Evolutionary conservation across 2,329 filamentous ascomycete genomes (phyloP), one percentile per base, ranked within the genome.

Genomic region (Trichoderma asperellum): DNA sequence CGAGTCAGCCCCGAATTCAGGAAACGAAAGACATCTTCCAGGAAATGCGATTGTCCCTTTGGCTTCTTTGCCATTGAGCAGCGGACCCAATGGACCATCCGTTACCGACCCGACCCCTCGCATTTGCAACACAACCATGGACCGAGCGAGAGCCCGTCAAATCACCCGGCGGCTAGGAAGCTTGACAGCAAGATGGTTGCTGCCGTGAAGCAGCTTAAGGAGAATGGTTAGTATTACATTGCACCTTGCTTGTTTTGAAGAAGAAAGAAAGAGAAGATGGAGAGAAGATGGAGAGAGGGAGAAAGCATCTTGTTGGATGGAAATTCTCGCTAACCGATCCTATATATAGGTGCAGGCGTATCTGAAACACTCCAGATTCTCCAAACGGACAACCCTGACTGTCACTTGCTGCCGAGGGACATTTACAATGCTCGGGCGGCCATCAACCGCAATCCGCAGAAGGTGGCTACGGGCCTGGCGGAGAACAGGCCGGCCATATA

Each of bases 31-130:
- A 91, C 88, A 0, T 89, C 88, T 10, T 90, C 88, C n/a, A 83
- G 88, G 57, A 91, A 91, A 74, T 90, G 88, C 74, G 88, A 90
- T 73, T 91, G 88, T 72, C 87, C 87, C 35, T 91, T 91, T 76
- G 88, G 88, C n/a, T 90, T 91, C 77, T 91, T 90, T 72, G 88
- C 88, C 68, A 88, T 91, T 49, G 88, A 91, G 76, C 87, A 90
- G 74, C 83, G 88, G 70, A 89, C 87, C 0, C 87, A 90, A 73
- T 91, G 88, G 88, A 88, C 87, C 0, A 86, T 91, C 69, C 84
- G 88, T 64, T 90, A 90, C 74, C 85, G 88, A 5, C 88, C 88
- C 2, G 86, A 90, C 71, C 78, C 82, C 6, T 75, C 82, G 63
- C 88, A 90, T 74, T 79, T 90, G 52, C 78, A 82, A 68, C 88